A percentile compares a stretch with the other conserved stretches of the same genome.
Evolutionary conservation across 2,329 filamentous ascomycete genomes (phyloP).

Genomic region (Hypoxylon sp.): DNA sequence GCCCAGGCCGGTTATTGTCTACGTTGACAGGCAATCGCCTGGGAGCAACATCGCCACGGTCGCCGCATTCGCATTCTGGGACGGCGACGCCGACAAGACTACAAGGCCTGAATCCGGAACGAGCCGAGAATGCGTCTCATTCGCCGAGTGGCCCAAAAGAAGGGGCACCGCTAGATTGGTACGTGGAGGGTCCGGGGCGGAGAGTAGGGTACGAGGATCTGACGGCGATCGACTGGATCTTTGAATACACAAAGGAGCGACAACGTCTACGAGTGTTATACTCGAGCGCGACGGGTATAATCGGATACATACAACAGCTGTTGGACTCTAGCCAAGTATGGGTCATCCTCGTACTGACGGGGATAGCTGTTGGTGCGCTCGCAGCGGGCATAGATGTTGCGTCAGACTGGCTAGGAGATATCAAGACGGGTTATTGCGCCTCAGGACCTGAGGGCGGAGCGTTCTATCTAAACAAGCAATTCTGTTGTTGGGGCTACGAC

Average conservation of each 20-base stretch:
- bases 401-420: slow-evolving; percentile 92
- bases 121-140: slow-evolving; percentile 36
- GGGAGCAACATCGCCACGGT: slow-evolving; percentile 41
- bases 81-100: slow-evolving; percentile 49
- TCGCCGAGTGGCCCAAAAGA: slow-evolving; percentile 59
- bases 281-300: slow-evolving; percentile 75
- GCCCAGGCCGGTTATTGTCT: slow-evolving; percentile 65
- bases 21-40: slow-evolving; percentile 60
- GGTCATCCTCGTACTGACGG: slow-evolving; percentile 88
- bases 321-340: slow-evolving; percentile 92
- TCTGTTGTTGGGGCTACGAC: slow-evolving; percentile 95
- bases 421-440: slow-evolving; percentile 91
- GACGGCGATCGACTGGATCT: slow-evolving; percentile 99
- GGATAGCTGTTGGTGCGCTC: slow-evolving; percentile 84
- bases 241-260: slow-evolving; percentile 96
- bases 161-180: slow-evolving; percentile 79
- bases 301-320: slow-evolving; percentile 80
- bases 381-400: slow-evolving; percentile 92
- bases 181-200: slow-evolving; percentile 87
- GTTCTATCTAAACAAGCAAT: slow-evolving; percentile 92
- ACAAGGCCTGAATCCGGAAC: slow-evolving; percentile 43
- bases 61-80: slow-evolving; percentile 43
- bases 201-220: slow-evolving; percentile 96
- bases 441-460: slow-evolving; percentile 80
- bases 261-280: slow-evolving; percentile 85